Evolutionary conservation across 495 filamentous ascomycete genomes (phyloP), one percentile per base, ranked within the genome.

Genomic region (Hapsidospora chrysogenum): DNA sequence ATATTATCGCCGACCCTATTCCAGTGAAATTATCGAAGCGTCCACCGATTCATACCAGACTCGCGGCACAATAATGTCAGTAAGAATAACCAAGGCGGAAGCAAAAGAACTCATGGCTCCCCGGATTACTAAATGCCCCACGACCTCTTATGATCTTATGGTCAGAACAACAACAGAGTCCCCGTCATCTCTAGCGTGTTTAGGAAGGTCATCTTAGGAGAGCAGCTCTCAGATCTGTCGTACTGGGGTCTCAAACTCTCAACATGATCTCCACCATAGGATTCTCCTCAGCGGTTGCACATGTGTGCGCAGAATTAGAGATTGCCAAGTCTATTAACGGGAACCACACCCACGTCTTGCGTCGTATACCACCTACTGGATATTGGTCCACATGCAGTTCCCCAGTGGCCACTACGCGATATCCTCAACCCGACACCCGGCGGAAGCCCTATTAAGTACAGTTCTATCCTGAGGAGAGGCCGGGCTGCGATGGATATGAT

Each of bases 81-180:
- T 60, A 0, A 53, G 51, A 9, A 27, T 66, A 4, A 17, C 46
- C 7, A 42, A 52, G 21, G 29, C 47, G 1, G 29, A 50, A 13
- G 35, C 47, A 1, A 21, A 22, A 3, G 31, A 33, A 9, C 23
- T 21, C 9, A 35, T 66, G 1, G 20, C 37, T 9, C 17, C 27
- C n/a, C n/a, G n/a, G n/a, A n/a, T n/a, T n/a, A n/a, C n/a, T n/a
- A n/a, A n/a, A n/a, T n/a, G n/a, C n/a, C 60, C 4, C 66, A 66
- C 27, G 69, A 75, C 42, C 48, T 78, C 0, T 50, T 79, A 1
- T 75, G 75, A 0, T 48, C 56, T 9, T 48, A 56, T 7, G 52
- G 55, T 5, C 43, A 54, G 22, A 66, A 67, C 30, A 66, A 50
- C 6, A 16, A 27, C 9, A 0, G 23, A 20, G 54, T 51, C 19